Evolutionary conservation across 176 grass and related monocot genomes (phyloP).

Genomic region (Musa acuminata): DNA sequence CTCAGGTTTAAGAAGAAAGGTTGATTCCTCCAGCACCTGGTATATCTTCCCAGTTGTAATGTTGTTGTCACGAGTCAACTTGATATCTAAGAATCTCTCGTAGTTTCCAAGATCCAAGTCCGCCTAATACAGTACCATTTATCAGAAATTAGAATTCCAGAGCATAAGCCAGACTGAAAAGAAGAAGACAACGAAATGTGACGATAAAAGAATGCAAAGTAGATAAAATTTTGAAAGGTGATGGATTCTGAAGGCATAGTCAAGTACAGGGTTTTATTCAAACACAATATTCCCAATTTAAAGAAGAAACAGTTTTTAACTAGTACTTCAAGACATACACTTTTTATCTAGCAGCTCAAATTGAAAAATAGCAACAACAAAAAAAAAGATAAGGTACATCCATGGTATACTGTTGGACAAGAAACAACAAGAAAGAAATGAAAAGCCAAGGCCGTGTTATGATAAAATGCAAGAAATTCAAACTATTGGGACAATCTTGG

Average conservation of each 20-base stretch:
- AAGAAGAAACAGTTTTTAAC: background rate
- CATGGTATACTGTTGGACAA: background rate
- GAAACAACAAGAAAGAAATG: background rate
- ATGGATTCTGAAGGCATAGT: background rate
- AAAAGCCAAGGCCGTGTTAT: background rate
- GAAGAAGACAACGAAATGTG: background rate
- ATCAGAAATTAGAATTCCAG: background rate
- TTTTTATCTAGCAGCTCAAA: background rate
- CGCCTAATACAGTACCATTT: slow-evolving; percentile 23
- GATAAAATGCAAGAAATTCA: background rate
- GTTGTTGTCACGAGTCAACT: slow-evolving; percentile 39
- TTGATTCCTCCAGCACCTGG: slow-evolving; percentile 21
- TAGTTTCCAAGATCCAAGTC: slow-evolving; percentile 52
- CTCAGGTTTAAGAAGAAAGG: background rate
- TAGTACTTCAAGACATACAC: background rate
- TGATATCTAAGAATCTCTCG: slow-evolving; percentile 45
- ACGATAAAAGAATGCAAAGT: background rate
- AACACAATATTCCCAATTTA: background rate
- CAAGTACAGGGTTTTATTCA: background rate
- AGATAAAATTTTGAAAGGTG: background rate
- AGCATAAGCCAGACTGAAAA: background rate
- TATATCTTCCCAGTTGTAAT: slow-evolving; percentile 49
- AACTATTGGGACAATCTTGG: background rate
- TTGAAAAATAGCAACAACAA: background rate
- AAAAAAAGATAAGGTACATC: background rate